Conservation (phyloP, 1,284 basidiomycete species). For the Pseudozyma flocculosa region DNA sequence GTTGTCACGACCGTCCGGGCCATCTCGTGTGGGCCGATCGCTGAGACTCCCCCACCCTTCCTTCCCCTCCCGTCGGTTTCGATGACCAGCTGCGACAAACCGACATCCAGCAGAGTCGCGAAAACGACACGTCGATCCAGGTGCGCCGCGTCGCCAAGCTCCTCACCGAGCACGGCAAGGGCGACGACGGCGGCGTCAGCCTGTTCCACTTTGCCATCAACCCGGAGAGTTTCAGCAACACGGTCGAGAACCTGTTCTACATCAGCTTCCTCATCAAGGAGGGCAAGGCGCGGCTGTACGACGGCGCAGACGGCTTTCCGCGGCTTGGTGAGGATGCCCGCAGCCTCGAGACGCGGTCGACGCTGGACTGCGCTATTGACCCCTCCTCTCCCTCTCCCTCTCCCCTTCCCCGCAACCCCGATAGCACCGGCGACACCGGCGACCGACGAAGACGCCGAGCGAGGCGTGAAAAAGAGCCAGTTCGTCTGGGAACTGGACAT, state of each 20-base stretch:
- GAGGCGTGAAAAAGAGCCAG: constrained; percentile 72
- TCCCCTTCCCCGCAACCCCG: too few relatives aligned
- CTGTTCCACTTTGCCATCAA: constrained; percentile 83
- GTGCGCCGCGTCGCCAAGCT: constrained; percentile 59
- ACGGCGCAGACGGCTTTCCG: constrained; percentile 69
- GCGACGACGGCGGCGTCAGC: constrained; percentile 63
- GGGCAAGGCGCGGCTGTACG: constrained; percentile 65
- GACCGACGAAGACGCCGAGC: constrained; percentile 66
- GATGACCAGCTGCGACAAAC: constrained; percentile 29
- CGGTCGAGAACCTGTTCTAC: constrained; percentile 90
- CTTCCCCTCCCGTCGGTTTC: too few relatives aligned
- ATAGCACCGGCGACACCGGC: constrained; percentile 18
- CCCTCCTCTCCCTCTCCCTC: too few relatives aligned
- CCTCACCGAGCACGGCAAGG: constrained; percentile 53
- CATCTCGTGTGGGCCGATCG: too few relatives aligned
- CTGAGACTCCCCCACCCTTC: too few relatives aligned
- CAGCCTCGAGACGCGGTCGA: not conserved
- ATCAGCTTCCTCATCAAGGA: constrained; percentile 86
- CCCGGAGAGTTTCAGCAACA: constrained; percentile 82
- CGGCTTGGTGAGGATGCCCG: constrained; percentile 68
- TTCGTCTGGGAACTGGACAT: constrained; percentile 83
- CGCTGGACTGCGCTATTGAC: not conserved
- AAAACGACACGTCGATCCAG: constrained; percentile 43
- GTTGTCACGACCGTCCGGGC: too few relatives aligned
- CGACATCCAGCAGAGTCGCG: constrained; percentile 40